Percentiles rank a stretch among this genome's conserved stretches.
Conservation (phyloP, 148 eudicot genomes). For the Silene uniflora region DNA sequence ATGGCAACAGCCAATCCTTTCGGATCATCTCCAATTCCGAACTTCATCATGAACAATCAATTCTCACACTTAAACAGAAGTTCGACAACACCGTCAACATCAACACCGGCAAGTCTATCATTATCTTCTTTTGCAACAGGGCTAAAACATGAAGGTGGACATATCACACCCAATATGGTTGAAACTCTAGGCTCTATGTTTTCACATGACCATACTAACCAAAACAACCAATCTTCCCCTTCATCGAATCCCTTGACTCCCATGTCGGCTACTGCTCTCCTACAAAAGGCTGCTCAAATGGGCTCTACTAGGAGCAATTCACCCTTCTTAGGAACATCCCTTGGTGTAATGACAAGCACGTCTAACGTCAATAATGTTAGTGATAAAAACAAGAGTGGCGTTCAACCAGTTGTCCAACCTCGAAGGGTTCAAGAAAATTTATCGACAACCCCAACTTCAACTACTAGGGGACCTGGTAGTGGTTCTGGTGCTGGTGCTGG, state of each 20-base stretch:
- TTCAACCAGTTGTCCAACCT: not conserved
- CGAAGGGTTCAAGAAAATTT: not conserved
- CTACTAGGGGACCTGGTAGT: conserved; percentile 3
- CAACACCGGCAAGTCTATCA: conserved; percentile 35
- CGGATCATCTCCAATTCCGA: conserved; percentile 39
- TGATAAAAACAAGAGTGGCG: not conserved
- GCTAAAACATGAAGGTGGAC: conserved; percentile 31
- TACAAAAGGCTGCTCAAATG: conserved; percentile 88
- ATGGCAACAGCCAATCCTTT: conserved; percentile 40
- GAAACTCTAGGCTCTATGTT: conserved; percentile 34
- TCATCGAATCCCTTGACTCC: conserved; percentile 37
- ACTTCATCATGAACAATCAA: conserved; percentile 33
- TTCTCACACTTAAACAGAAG: conserved; percentile 20
- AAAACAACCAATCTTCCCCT: conserved; percentile 8
- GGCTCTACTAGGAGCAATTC: conserved; percentile 65
- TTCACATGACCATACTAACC: conserved; percentile 17
- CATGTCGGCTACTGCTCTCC: conserved; percentile 92
- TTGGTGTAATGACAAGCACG: conserved; percentile 43
- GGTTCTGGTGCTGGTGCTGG: not conserved
- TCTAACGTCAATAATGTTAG: conserved; percentile 14
- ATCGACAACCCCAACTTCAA: not conserved
- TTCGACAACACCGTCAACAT: conserved; percentile 21
- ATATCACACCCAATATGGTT: conserved; percentile 14
- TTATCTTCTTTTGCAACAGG: conserved; percentile 34
- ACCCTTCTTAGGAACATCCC: conserved; percentile 37